Conservation (phyloP, 306 rosid species). For the Quercus ilex region DNA sequence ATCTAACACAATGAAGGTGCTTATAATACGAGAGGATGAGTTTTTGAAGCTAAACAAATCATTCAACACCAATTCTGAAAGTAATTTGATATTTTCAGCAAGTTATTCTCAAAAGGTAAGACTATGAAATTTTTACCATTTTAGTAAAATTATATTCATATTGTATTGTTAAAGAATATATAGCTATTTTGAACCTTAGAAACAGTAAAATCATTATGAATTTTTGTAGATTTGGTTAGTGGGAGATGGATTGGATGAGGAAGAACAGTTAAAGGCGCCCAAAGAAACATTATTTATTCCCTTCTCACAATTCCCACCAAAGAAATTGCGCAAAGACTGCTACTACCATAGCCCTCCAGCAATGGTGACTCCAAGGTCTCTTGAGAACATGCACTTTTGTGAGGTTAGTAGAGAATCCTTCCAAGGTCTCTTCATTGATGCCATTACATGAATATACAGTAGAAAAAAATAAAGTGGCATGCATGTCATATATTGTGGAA, state of each 20-base stretch:
- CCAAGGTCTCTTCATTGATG: not conserved
- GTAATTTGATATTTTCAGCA: conserved; percentile 34
- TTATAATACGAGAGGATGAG: conserved; percentile 33
- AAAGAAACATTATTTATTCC: conserved; percentile 77
- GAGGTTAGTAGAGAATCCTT: conserved; percentile 48
- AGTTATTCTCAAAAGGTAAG: conserved; percentile 41
- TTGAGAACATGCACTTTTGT: conserved; percentile 66
- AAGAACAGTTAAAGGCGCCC: conserved; percentile 59
- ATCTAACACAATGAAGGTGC: conserved; percentile 31
- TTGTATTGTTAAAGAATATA: no score
- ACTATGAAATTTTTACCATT: not conserved
- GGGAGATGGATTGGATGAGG: conserved; percentile 49
- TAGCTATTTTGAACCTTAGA: not conserved
- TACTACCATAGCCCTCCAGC: conserved; percentile 67
- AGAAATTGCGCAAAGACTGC: conserved; percentile 61
- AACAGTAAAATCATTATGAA: not conserved
- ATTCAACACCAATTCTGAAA: conserved; percentile 22
- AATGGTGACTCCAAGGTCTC: conserved; percentile 49
- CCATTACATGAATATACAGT: no score
- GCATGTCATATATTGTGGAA: no score
- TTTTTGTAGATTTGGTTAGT: conserved; percentile 63
- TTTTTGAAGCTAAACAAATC: conserved; percentile 38
- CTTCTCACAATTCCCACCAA: conserved; percentile 68
- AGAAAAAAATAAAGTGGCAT: no score
- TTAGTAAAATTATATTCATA: no score